Percentiles rank a stretch among this genome's conserved stretches.
Evolutionary conservation across 2,329 filamentous ascomycete species (phyloP).

Genomic region (Magnaporthales sp.): DNA sequence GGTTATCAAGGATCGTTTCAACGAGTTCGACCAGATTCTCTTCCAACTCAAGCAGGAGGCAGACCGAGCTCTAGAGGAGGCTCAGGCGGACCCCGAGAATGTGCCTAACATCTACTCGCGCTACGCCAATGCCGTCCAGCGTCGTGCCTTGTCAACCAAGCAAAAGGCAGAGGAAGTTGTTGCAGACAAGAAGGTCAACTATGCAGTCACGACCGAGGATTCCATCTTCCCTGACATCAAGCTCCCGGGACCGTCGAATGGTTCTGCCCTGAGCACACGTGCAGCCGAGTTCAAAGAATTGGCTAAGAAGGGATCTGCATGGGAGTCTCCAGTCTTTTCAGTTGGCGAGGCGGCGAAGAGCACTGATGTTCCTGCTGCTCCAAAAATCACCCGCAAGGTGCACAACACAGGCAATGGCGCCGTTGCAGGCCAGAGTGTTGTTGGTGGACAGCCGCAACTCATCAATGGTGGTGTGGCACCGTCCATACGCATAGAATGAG

Average conservation of each 20-base stretch:
- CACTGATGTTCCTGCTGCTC: conserved; percentile 56
- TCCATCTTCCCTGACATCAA: conserved; percentile 82
- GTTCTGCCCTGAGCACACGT: conserved; percentile 73
- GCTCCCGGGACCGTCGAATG: conserved; percentile 50
- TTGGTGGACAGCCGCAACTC: background rate
- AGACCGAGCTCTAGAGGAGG: conserved; percentile 59
- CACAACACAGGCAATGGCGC: conserved; percentile 14
- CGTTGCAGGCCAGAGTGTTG: background rate
- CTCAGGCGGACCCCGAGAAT: conserved; percentile 60
- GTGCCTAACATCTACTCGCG: conserved; percentile 78
- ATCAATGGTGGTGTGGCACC: background rate
- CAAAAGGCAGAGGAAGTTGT: conserved; percentile 58
- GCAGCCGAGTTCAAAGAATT: conserved; percentile 89
- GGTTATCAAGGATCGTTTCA: conserved; percentile 75
- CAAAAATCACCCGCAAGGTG: conserved; percentile 39
- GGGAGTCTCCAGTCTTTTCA: conserved; percentile 90
- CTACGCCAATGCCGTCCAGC: conserved; percentile 69
- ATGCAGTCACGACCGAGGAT: conserved; percentile 79
- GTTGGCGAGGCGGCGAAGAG: conserved; percentile 72
- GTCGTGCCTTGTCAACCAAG: conserved; percentile 66
- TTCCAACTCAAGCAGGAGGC: conserved; percentile 79
- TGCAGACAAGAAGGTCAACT: conserved; percentile 66
- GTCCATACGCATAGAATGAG: background rate
- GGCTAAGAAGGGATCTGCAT: conserved; percentile 79
- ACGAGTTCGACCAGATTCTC: conserved; percentile 62